Base-by-base conservation (phyloP, 352 stramenopile genomes). In the Pythium oligandrum region DNA sequence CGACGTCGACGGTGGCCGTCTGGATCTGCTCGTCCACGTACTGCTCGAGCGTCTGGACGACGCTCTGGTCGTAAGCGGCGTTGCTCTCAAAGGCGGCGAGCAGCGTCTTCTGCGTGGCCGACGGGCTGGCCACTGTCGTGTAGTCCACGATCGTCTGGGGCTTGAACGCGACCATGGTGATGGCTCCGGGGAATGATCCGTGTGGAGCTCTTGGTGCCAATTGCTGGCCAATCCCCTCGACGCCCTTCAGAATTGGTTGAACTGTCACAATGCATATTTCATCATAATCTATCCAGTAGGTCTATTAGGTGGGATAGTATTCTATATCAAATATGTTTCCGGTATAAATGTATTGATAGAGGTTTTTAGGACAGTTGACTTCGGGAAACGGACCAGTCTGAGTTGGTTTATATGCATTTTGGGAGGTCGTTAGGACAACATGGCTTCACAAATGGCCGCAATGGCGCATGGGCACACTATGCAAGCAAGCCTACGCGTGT, bases 1-100 rank as follows among this genome's bases (percentile, higher is more conserved):
- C 78, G 33, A 87, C 73, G 51, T 93, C 82, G 35, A 92, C 69
- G 7, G 59, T 75, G 17, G 52, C 56, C 61, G 65, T 76, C 48
- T 68, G 38, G 57, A 93, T 51, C 76, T 95, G 82, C 70, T 95
- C 84, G 37, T 66, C 67, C 46, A 93, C 52, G 66, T 92, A 93
- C 55, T 57, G 59, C 61, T 90, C 82, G 44, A 94, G 62, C 33
- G 77, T 53, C 36, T 61, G 54, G 45, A 90, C 66, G 32, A 68
- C 64, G 26, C 51, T 65, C 52, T 73, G 51, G 46, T 87, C 68
- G 48, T 77, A 90, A 50, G 81, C 73, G 44, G 55, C 58, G 32
- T 61, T 66, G 59, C 66, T 70, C 37, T 84, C 64, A 51, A 78
- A 73, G 45, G 72, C 64, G 33, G 40, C 46, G 44, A 73, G 64